Conservation (phyloP, 768 basidiomycete species). For the Podaxis carcinomalis region DNA sequence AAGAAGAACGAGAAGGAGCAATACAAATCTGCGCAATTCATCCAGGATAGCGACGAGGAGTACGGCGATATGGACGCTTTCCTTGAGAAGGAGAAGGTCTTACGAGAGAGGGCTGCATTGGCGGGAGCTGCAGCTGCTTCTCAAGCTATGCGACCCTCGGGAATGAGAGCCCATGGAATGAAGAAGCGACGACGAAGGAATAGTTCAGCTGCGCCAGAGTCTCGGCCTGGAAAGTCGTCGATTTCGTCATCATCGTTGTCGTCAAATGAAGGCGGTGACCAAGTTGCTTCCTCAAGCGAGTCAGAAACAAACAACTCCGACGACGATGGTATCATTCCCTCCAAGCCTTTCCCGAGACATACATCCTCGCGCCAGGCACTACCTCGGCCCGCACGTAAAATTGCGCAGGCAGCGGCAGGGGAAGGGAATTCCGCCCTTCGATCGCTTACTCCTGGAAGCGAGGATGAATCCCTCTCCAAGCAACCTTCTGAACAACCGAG, state of each 20-base stretch:
- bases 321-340: background rate
- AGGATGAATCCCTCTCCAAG: background rate
- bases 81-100: constrained; percentile 65
- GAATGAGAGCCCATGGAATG: constrained; percentile 51
- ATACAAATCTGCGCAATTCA: constrained; percentile 89
- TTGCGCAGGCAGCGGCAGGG: background rate
- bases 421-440: background rate
- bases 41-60: constrained; percentile 87
- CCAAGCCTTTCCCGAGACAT: background rate
- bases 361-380: background rate
- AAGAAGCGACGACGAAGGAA: constrained; percentile 42
- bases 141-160: constrained; percentile 32
- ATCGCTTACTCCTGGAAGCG: background rate
- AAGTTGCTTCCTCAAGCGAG: background rate
- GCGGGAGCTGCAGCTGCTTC: constrained; percentile 23
- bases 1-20: constrained; percentile 52
- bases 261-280: background rate
- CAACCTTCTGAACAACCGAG: background rate
- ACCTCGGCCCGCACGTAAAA: constrained; percentile 1
- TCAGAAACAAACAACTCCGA: background rate
- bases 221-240: background rate
- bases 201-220: constrained; percentile 18
- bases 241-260: background rate
- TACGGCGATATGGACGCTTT: constrained; percentile 79
- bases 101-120: constrained; percentile 50